A percentile compares a stretch with the other conserved stretches of the same genome.
These are phyloP conservation scores for Micractinium sp. DNA, from an alignment of 139 green algal genomes.

Conservation along the genomic window DNA sequence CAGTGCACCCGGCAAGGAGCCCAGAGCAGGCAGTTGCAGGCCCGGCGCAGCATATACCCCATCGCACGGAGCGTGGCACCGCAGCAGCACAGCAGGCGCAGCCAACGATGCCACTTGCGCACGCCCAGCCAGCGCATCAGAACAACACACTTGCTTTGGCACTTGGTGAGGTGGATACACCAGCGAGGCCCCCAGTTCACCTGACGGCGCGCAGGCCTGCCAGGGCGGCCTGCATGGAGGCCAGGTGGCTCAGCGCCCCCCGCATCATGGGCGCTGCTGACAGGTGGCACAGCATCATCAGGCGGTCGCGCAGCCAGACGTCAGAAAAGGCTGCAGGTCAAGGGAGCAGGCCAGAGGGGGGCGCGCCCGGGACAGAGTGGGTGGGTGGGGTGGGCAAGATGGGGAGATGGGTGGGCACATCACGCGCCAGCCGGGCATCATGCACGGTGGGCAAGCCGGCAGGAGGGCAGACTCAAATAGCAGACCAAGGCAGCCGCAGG, in stretches of 20 bases:
- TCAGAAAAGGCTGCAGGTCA: conserved; percentile 16
- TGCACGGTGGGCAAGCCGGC: too few relatives aligned
- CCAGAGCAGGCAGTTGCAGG: neutral
- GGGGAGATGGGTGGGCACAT: neutral
- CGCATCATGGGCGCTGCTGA: conserved; percentile 57
- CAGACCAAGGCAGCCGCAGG: too few relatives aligned
- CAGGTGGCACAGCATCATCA: conserved; percentile 81
- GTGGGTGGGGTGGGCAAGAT: neutral
- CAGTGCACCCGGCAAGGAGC: too few relatives aligned
- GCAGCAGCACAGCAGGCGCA: too few relatives aligned
- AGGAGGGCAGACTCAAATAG: too few relatives aligned
- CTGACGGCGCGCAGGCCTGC: conserved; percentile 45
- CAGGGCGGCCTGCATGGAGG: conserved; percentile 37
- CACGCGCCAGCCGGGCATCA: neutral
- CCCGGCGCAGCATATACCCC: neutral
- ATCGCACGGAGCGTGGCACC: neutral
- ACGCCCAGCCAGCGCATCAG: too few relatives aligned
- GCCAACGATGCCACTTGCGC: too few relatives aligned
- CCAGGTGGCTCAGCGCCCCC: conserved; percentile 33
- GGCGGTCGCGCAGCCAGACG: conserved; percentile 66
- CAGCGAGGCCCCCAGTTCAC: neutral
- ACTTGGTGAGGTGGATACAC: too few relatives aligned
- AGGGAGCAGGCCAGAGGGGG: neutral
- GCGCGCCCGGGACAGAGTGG: neutral
- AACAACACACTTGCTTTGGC: too few relatives aligned